A percentile compares a stretch with the other conserved stretches of the same genome.
These are phyloP conservation scores for Coniella vitis DNA, from an alignment of 2,329 filamentous ascomycete species.

Conservation along the genomic window DNA sequence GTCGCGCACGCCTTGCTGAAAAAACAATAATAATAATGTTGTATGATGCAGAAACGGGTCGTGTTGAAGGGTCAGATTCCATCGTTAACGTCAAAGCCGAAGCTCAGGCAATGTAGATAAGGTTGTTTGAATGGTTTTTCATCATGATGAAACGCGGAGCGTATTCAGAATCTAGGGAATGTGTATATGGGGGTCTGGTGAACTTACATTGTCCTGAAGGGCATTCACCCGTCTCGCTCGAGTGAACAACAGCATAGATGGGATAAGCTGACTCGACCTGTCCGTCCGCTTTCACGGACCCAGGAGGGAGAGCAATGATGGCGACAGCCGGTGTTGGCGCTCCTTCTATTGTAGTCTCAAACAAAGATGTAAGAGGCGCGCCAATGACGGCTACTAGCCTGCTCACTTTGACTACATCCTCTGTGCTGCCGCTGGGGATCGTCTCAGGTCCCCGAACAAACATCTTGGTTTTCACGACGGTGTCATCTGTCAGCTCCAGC, in stretches of 20 bases:
- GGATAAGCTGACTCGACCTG: conserved; percentile 36
- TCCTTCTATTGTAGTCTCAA: conserved; percentile 66
- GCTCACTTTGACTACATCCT: conserved; percentile 34
- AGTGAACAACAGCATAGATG: conserved; percentile 64
- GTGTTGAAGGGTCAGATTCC: conserved; percentile 63
- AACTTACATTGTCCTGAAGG: conserved; percentile 83
- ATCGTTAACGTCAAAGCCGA: conserved; percentile 71
- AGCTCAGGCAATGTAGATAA: conserved; percentile 99
- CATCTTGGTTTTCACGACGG: conserved; percentile 47
- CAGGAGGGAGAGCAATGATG: conserved; percentile 58
- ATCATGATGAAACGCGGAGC: conserved; percentile 68
- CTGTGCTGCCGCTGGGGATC: conserved; percentile 11
- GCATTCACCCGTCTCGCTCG: conserved; percentile 89
- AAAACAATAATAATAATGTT: conserved; percentile 14
- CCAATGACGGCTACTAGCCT: conserved; percentile 64
- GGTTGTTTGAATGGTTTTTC: conserved; percentile 55
- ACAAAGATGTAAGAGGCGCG: conserved; percentile 57
- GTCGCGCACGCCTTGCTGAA: background rate
- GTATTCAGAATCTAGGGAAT: conserved; percentile 12
- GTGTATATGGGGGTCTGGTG: conserved; percentile 5
- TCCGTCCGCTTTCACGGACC: conserved; percentile 32
- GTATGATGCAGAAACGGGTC: conserved; percentile 1
- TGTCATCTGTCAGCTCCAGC: conserved; percentile 46
- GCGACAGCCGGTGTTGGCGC: conserved; percentile 68
- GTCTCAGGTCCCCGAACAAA: conserved; percentile 41